Evolutionary conservation across 106 monocot genomes (phyloP).

Genomic region (Dioscorea dumetorum): DNA sequence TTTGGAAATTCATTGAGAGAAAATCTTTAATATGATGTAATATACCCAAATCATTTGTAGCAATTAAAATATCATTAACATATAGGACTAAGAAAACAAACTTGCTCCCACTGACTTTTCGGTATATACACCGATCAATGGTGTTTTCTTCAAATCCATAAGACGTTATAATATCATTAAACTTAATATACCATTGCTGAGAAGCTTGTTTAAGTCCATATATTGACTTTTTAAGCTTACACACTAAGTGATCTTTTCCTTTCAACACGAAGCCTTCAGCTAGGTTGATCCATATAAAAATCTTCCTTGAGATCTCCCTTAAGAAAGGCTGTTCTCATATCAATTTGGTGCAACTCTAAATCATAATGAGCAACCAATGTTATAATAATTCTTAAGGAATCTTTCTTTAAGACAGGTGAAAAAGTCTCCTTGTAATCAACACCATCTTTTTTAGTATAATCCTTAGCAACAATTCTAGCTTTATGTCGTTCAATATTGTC

Average conservation of each 20-base stretch:
- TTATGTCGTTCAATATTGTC: not conserved
- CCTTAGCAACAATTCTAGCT: not conserved
- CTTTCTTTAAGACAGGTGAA: not conserved
- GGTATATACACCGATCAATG: not conserved
- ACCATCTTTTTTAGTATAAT: not conserved
- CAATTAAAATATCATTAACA: no score
- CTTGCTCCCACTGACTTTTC: no score
- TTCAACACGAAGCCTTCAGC: no score
- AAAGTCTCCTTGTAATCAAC: not conserved
- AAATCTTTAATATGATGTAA: no score
- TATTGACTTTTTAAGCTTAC: no score
- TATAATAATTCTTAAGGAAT: not conserved
- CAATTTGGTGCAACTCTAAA: not conserved
- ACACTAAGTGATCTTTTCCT: no score
- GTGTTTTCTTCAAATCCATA: not conserved
- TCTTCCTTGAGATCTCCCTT: not conserved
- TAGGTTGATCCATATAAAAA: not conserved
- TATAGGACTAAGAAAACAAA: no score
- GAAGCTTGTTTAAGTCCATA: no score
- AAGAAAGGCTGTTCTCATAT: not conserved
- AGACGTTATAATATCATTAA: no score
- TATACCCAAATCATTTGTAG: no score
- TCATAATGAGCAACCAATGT: not conserved
- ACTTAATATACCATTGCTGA: no score
- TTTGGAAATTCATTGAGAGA: no score